These are phyloP conservation scores for Candida sonorensis DNA, from an alignment of 805 yeast species.

Conservation along the genomic window DNA sequence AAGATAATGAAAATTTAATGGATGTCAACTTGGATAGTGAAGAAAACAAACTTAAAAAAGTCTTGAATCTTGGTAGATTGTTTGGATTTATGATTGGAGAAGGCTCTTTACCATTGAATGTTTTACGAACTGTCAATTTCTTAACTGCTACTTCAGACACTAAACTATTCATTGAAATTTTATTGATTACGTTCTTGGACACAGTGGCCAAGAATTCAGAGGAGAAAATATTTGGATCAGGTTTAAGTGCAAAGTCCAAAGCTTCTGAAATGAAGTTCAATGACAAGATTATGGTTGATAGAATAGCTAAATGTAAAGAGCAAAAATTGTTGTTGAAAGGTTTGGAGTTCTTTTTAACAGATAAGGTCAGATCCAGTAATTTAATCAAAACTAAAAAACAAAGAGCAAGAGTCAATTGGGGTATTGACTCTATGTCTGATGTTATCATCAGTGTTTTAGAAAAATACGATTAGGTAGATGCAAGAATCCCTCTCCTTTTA, in stretches of 20 bases:
- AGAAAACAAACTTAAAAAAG: conserved; percentile 47
- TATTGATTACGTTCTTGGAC: conserved; percentile 63
- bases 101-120: conserved; percentile 64
- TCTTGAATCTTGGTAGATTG: conserved; percentile 71
- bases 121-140: conserved; percentile 68
- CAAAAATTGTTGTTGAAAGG: conserved; percentile 58
- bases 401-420: conserved; percentile 60
- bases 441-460: conserved; percentile 36
- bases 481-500: too few species aligned
- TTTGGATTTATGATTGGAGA: conserved; percentile 73
- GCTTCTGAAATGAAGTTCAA: conserved; percentile 27
- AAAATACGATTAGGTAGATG: conserved; percentile 2
- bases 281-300: conserved; percentile 26
- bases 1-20: conserved; percentile 21
- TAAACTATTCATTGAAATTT: conserved; percentile 63
- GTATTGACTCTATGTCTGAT: conserved; percentile 46
- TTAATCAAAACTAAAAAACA: conserved; percentile 49
- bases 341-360: conserved; percentile 51
- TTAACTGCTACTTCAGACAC: conserved; percentile 57
- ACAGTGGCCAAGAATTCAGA: conserved; percentile 59
- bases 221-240: conserved; percentile 36
- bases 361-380: conserved; percentile 38
- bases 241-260: conserved; percentile 24
- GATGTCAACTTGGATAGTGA: conserved; percentile 42
- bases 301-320: conserved; percentile 47